Evolutionary conservation across 257 asterid genomes (phyloP).

Genomic region (Solanum pennellii): DNA sequence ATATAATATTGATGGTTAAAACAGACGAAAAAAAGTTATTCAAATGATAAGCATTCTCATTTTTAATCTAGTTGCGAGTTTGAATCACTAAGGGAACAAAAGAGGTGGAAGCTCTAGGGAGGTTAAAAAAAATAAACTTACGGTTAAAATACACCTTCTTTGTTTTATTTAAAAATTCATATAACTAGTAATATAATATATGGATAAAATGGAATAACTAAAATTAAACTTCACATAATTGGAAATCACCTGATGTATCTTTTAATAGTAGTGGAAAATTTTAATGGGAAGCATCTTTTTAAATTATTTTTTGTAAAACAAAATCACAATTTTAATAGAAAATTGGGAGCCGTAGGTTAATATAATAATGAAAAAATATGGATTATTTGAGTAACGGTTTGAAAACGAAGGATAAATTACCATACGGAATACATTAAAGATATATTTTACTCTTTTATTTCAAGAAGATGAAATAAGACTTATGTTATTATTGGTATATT

Average conservation of each 20-base stretch:
- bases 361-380: background rate
- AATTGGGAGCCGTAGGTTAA: background rate
- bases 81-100: rapidly evolving
- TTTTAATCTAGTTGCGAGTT: too few species aligned
- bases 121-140: too few species aligned
- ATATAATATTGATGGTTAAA: too few species aligned
- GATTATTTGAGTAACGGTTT: background rate
- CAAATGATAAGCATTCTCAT: too few species aligned
- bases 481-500: background rate
- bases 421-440: background rate
- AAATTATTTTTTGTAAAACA: background rate
- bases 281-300: too few species aligned
- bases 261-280: too few species aligned
- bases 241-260: too few species aligned
- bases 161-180: too few species aligned
- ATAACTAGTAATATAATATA: too few species aligned
- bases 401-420: background rate
- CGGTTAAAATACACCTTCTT: too few species aligned
- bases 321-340: background rate
- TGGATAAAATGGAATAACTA: background rate
- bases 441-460: background rate
- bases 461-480: background rate
- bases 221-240: too few species aligned
- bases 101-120: rapidly evolving
- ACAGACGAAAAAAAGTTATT: too few species aligned